A percentile compares a stretch with the other conserved stretches of the same genome.
Conservation (phyloP, 192 early-diverging fungal genomes). For the Mortierella claussenii region DNA sequence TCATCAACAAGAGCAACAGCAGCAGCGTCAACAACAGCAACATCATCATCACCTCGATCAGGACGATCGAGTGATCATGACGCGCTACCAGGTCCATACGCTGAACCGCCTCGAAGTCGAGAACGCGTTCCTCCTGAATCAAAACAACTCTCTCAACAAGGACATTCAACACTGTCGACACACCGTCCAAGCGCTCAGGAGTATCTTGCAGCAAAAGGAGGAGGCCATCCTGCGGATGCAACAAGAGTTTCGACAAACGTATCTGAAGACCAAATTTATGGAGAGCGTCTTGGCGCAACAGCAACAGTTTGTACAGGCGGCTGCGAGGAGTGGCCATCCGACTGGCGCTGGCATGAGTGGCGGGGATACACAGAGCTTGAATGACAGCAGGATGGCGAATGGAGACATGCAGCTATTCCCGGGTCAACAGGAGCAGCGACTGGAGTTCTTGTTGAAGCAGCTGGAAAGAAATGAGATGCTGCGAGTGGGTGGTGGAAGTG, state of each 20-base stretch:
- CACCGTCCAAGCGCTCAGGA: conserved; percentile 21
- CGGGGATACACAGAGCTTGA: too few species aligned
- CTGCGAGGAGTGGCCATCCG: not conserved
- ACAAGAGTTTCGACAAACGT: conserved; percentile 13
- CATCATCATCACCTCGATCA: not conserved
- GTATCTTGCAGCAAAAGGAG: conserved; percentile 26
- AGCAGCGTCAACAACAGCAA: not conserved
- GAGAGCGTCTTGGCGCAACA: conserved; percentile 22
- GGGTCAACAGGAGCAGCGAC: not conserved
- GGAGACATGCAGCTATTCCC: too few species aligned
- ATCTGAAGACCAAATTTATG: conserved; percentile 33
- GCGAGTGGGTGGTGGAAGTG: not conserved
- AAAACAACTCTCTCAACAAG: conserved; percentile 28
- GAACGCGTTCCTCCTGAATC: conserved; percentile 30
- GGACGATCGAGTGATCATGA: not conserved
- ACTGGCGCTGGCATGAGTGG: too few species aligned
- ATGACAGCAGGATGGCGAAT: too few species aligned
- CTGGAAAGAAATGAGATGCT: too few species aligned
- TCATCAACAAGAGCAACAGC: not conserved
- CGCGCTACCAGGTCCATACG: conserved; percentile 3
- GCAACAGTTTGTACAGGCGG: not conserved
- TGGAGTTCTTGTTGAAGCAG: not conserved
- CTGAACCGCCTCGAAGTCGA: conserved; percentile 42
- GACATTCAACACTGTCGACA: conserved; percentile 41
- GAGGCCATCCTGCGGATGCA: conserved; percentile 21